phyloP scores from a whole-genome alignment of 768 basidiomycete genomes.

The Lepiota venenata region DNA sequence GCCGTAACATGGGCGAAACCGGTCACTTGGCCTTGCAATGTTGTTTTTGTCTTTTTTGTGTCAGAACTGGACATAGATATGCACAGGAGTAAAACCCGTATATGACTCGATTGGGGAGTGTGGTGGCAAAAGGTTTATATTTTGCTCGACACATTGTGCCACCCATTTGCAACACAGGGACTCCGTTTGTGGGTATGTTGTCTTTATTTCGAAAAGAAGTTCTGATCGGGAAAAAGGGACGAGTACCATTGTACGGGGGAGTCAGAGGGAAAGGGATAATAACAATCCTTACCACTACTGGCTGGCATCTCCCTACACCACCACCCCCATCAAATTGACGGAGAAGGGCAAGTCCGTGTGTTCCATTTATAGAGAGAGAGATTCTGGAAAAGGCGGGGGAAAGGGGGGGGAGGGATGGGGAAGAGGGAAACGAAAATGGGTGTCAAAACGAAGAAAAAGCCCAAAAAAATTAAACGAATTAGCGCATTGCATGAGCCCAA shows the following conservation, averaged over 20 bases:
- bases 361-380: not conserved
- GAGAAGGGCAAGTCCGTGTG: not conserved
- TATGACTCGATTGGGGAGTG: too few relatives aligned
- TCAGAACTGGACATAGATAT: too few relatives aligned
- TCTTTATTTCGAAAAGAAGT: constrained; percentile 31
- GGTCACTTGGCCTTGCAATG: too few relatives aligned
- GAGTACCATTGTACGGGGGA: constrained; percentile 1
- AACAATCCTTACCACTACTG: not conserved
- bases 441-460: too few relatives aligned
- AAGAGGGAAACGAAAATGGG: not conserved
- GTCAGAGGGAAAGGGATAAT: not conserved
- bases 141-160: too few relatives aligned
- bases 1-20: not conserved
- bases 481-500: too few relatives aligned
- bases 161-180: too few relatives aligned
- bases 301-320: not conserved
- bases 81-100: too few relatives aligned
- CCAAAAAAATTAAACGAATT: too few relatives aligned
- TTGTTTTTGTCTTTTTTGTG: too few relatives aligned
- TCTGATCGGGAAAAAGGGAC: constrained; percentile 34
- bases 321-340: not conserved
- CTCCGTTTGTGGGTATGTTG: constrained; percentile 13
- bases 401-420: not conserved
- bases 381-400: not conserved
- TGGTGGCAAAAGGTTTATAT: too few relatives aligned